phyloP scores from a whole-genome alignment of 257 asterid genomes.

The Salvia hispanica region DNA sequence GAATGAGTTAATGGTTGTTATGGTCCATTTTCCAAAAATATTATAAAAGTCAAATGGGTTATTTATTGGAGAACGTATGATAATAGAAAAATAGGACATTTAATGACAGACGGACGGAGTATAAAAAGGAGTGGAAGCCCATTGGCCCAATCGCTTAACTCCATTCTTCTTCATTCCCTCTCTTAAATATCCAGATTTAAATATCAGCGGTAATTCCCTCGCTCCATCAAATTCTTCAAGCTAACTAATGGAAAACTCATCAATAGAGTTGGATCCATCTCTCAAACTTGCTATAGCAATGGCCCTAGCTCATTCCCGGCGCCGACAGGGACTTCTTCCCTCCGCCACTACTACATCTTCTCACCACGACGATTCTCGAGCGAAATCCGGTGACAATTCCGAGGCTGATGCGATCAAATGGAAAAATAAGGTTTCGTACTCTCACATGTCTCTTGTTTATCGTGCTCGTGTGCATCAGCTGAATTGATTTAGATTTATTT shows the following conservation, averaged over 20 bases:
- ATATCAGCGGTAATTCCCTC: conserved; percentile 32
- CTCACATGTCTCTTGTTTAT: not conserved
- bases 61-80: too few relatives aligned
- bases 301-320: conserved; percentile 62
- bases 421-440: conserved; percentile 61
- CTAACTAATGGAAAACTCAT: conserved; percentile 46
- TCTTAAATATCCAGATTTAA: conserved; percentile 17
- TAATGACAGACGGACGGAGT: too few relatives aligned
- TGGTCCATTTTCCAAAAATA: too few relatives aligned
- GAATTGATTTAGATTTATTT: conserved; percentile 14
- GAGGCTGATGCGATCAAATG: conserved; percentile 61
- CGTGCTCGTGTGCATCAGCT: not conserved
- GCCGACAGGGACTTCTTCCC: conserved; percentile 42
- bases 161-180: not conserved
- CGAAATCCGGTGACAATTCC: conserved; percentile 23
- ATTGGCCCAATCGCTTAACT: conserved; percentile 17
- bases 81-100: too few relatives aligned
- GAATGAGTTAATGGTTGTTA: too few relatives aligned
- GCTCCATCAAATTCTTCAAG: conserved; percentile 7
- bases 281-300: conserved; percentile 70
- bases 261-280: conserved; percentile 43
- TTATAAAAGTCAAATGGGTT: too few relatives aligned
- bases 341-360: conserved; percentile 31
- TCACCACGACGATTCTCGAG: conserved; percentile 27
- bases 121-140: not conserved